Conservation (phyloP, 306 rosid species). For the Rosa lucieae region DNA sequence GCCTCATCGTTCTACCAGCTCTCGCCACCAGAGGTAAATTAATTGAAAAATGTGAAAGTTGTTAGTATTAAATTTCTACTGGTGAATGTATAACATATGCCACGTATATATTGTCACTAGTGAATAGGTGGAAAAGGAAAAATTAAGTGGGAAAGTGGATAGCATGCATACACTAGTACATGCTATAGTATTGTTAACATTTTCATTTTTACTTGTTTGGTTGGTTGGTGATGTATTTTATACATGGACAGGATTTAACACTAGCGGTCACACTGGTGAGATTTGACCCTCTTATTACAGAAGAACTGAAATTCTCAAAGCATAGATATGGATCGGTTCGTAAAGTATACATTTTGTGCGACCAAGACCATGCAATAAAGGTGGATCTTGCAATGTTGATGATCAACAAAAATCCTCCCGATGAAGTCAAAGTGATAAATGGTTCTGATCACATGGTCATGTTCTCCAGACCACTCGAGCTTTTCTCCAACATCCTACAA, state of each 20-base stretch:
- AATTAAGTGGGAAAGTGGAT: too few relatives aligned
- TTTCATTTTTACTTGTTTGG: too few relatives aligned
- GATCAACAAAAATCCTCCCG: conserved; percentile 28
- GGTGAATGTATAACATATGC: too few relatives aligned
- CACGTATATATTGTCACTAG: too few relatives aligned
- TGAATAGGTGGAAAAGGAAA: too few relatives aligned
- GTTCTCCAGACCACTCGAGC: conserved; percentile 41
- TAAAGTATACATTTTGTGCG: conserved; percentile 33
- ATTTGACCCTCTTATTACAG: not conserved
- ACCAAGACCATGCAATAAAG: conserved; percentile 24
- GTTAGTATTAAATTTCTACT: too few relatives aligned
- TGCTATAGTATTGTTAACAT: too few relatives aligned
- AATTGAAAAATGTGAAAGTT: not conserved
- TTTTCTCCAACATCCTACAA: conserved; percentile 27
- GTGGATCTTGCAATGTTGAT: conserved; percentile 36
- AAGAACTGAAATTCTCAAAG: conserved; percentile 23
- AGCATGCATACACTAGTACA: too few relatives aligned
- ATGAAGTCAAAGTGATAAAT: conserved; percentile 32
- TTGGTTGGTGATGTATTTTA: too few relatives aligned
- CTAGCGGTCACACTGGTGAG: conserved; percentile 37
- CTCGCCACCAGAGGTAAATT: conserved; percentile 19
- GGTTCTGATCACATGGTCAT: conserved; percentile 55
- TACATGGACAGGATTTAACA: conserved; percentile 27
- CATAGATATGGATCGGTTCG: conserved; percentile 37
- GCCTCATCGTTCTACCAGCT: not conserved